Base-by-base conservation (phyloP, 2,329 filamentous ascomycete species). In the Didymellaceae sp. region DNA sequence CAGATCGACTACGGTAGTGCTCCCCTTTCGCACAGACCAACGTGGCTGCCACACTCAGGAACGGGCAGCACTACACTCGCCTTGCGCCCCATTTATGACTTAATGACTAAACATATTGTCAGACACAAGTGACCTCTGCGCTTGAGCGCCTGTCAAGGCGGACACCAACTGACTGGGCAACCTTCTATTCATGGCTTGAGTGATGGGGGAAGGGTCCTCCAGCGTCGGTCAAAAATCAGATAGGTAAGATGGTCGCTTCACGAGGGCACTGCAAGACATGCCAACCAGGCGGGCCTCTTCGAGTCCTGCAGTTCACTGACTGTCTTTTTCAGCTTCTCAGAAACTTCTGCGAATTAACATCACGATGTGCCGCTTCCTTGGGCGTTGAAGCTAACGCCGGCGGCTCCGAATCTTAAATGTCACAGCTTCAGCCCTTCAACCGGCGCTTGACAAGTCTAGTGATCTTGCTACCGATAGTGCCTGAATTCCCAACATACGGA, bases 1-100 rank as follows among this genome's bases (percentile, higher is more conserved):
- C 47, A 50, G 40, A 50, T 51, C 35, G 25, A 22, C 33, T 10
- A 30, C 22, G 21, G 30, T 40, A n/a, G n/a, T 39, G 28, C 24
- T 41, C 48, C 41, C 41, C 41, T 34, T n/a, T 28, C 14, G 48
- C 48, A 52, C 42, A 14, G 42, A 25, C 48, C 24, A n/a, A n/a
- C n/a, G n/a, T n/a, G n/a, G n/a, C 22, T 38, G 42, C 48, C 38
- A 46, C 32, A 38, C 43, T 46, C 37, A 52, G 37, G 25, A 46
- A 46, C 42, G 38, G 42, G 6, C 30, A 17, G 16, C 14, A 8
- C 13, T n/a, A 40, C 24, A 40, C 22, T 45, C 38, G 46, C 46
- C 21, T 38, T 9, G 39, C 20, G 20, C 41, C 45, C 47, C 35
- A 42, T 42, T 52, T 32, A 18, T 14, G 25, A 37, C 22, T 46